Base-by-base conservation (phyloP, 495 filamentous ascomycete species). In the Podospora conica region DNA sequence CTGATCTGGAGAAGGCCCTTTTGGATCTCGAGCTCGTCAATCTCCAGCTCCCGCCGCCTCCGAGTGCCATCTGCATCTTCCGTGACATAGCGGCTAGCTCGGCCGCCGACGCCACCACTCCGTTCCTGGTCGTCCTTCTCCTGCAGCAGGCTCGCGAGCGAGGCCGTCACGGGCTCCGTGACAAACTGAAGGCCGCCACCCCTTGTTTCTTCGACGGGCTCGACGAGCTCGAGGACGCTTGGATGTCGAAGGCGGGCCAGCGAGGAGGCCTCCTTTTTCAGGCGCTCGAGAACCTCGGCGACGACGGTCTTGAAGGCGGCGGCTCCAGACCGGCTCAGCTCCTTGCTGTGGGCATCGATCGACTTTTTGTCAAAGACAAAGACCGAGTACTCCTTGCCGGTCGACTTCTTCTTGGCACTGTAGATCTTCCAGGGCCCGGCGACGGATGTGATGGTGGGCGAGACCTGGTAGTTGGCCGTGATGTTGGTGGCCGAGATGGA, bases 381-480 rank as follows among this genome's bases (percentile, higher is more conserved):
- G 66, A 98, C 87, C 10, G 95, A 98, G 22, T 88, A 93, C 15
- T 88, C 77, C 68, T 94, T 96, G 33, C 87, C 89, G 0, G 92
- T 95, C 12, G 89, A 90, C 76, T 97, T 97, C 77, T 96, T 96
- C 82, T 96, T 97, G 55, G 91, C 96, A 80, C 96, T 91, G 81
- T 92, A 92, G 76, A 98, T 93, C 80, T 92, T 96, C 95, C 95
- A 98, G 24, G 93, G 91, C 22, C 95, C 95, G 23, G 93, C 90
- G 31, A 85, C 85, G 21, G 91, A 85, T 11, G 84, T 85, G 22
- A 90, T 84, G 61, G 84, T 82, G 21, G 87, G 80, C 9, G 91
- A 85, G 60, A 97, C 81, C 64, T 87, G 84, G 78, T 98, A 98
- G 77, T 96, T 94, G 67, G 90, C 86, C 66, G 87, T 85, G 78